Evolutionary conservation across 768 basidiomycete species (phyloP).

Genomic region (Podaxis mareebaensis): DNA sequence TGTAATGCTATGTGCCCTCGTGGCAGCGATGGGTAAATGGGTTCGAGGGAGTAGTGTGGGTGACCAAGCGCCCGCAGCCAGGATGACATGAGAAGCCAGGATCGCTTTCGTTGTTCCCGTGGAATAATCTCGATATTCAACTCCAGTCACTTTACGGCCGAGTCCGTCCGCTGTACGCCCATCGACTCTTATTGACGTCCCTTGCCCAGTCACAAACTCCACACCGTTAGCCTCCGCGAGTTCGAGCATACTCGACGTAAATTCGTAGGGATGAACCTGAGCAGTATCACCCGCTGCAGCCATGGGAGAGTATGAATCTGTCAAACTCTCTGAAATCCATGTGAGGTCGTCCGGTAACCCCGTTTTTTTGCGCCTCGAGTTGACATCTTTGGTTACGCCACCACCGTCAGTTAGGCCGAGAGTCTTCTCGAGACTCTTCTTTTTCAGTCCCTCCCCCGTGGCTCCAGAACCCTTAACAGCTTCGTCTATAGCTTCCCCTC

Average conservation of each 20-base stretch:
- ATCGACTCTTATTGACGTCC: conserved; percentile 38
- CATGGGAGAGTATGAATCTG: conserved; percentile 63
- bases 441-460: conserved; percentile 30
- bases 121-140: conserved; percentile 40
- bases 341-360: conserved; percentile 51
- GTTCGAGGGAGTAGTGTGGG: conserved; percentile 47
- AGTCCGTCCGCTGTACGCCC: conserved; percentile 26
- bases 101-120: conserved; percentile 34
- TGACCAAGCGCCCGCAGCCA: conserved; percentile 91
- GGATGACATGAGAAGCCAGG: conserved; percentile 66
- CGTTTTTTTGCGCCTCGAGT: conserved; percentile 25
- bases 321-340: conserved; percentile 60
- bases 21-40: conserved; percentile 57
- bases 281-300: conserved; percentile 59
- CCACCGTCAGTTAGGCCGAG: conserved; percentile 42
- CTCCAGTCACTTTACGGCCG: conserved; percentile 41
- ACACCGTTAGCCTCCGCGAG: conserved; percentile 60
- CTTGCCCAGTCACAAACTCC: conserved; percentile 46
- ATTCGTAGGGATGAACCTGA: conserved; percentile 76
- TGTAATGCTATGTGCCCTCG: conserved; percentile 74
- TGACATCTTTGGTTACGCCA: conserved; percentile 22
- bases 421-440: conserved; percentile 58
- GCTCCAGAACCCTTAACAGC: conserved; percentile 23
- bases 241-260: conserved; percentile 71
- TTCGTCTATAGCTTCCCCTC: conserved; percentile 37